These are phyloP conservation scores for Penicillium hesseltinei DNA, from an alignment of 2,329 filamentous ascomycete species.

Conservation along the genomic window DNA sequence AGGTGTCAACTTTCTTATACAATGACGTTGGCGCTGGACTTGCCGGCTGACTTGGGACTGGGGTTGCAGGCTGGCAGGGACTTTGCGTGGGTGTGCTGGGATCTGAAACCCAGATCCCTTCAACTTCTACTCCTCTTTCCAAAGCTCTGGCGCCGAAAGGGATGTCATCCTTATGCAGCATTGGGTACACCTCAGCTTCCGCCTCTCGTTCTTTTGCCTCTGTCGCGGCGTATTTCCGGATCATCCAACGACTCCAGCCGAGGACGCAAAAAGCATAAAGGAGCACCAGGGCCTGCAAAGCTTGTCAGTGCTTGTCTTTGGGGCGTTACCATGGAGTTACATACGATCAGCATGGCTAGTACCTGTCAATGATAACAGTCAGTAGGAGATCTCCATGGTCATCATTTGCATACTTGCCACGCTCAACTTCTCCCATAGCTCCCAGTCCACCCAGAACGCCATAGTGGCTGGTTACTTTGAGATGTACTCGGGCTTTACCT, in stretches of 20 bases:
- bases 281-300: constrained; percentile 60
- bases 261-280: constrained; percentile 66
- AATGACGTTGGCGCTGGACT: constrained; percentile 4
- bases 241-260: constrained; percentile 53
- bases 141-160: constrained; percentile 86
- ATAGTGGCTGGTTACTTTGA: constrained; percentile 22
- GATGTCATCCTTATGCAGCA: constrained; percentile 60
- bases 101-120: constrained; percentile 75
- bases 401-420: constrained; percentile 63
- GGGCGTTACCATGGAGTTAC: constrained; percentile 3
- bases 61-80: constrained; percentile 22
- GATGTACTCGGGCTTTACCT: neutral
- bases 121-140: constrained; percentile 76
- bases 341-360: constrained; percentile 67
- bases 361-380: constrained; percentile 53
- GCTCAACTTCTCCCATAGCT: constrained; percentile 84
- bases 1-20: neutral
- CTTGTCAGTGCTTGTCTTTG: constrained; percentile 26
- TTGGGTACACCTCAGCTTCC: constrained; percentile 53
- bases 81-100: constrained; percentile 39
- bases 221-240: constrained; percentile 61
- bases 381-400: constrained; percentile 10
- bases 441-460: constrained; percentile 67
- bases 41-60: constrained; percentile 19
- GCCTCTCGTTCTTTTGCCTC: constrained; percentile 64